Base-by-base conservation (phyloP, 2,329 filamentous ascomycete genomes). In the Exophiala phaeomuriformis region DNA sequence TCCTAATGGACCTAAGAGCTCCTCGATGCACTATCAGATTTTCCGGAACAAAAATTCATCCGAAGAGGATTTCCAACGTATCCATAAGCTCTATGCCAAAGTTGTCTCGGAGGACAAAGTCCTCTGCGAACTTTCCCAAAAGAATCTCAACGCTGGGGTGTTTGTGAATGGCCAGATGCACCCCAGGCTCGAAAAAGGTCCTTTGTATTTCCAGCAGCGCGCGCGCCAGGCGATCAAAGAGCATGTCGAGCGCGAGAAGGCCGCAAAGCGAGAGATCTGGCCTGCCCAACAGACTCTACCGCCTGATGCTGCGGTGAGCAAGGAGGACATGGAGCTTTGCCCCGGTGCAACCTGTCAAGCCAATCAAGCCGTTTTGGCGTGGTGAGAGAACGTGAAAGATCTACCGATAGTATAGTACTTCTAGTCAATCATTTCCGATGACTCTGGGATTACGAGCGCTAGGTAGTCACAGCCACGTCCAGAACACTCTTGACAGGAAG, bases 101-200 rank as follows among this genome's bases (percentile, higher is more conserved):
- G 76, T 85, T 66, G 79, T 84, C 77, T 73, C 74, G 1, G 82
- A 85, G 66, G 82, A 85, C 69, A 84, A 84, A 63, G 72, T 76
- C 5, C 76, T 85, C 29, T 84, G 81, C 69, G 71, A 75, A 60
- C 74, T 73, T 8, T 75, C 79, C 1, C 81, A 84, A 64, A 74
- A 72, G 65, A 84, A 85, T 65, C 72, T 84, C 61, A 78, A 81
- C 64, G 73, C 77, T 0, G 80, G 80, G 5, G 73, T 83, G 48
- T 84, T 83, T 55, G 69, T 81, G 64, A 83, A 80, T 62, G 82
- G 82, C 49, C 77, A 83, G 64, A 69, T 84, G 66, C 81, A 85
- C 64, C 81, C 81, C 0, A 70, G 72, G 47, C 75, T 78, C 66
- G 82, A 85, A 65, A 77, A 81, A 64, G 78, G 79, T 0, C 77